These are phyloP conservation scores for Medicago truncatula DNA, from an alignment of 306 rosid genomes.

Conservation along the genomic window DNA sequence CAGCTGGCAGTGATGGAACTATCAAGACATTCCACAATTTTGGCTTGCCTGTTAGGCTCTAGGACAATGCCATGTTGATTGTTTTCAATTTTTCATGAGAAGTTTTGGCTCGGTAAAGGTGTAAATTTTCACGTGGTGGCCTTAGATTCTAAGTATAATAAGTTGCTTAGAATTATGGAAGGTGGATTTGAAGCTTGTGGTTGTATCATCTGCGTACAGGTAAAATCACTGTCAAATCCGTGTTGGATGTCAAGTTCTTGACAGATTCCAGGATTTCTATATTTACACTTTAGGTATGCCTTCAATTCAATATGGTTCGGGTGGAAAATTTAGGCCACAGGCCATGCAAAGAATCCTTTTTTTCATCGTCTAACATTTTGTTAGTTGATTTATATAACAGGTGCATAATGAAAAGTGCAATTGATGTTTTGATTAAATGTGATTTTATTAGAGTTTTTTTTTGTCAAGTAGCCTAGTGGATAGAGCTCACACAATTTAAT, in stretches of 20 bases:
- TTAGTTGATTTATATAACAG: neutral
- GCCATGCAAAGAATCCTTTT: neutral
- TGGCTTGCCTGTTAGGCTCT: slow-evolving; percentile 73
- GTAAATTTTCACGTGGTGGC: neutral
- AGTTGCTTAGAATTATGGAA: neutral
- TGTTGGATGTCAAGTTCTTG: slow-evolving; percentile 15
- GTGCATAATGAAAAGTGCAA: slow-evolving; percentile 20
- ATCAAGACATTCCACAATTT: slow-evolving; percentile 80
- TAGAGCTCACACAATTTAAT: no score
- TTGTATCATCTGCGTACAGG: no score
- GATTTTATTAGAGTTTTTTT: no score
- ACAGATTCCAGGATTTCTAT: slow-evolving; percentile 27
- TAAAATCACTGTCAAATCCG: slow-evolving; percentile 14
- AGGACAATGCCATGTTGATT: slow-evolving; percentile 28
- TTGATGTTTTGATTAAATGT: slow-evolving; percentile 23
- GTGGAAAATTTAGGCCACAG: slow-evolving; percentile 1
- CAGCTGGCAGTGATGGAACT: slow-evolving; percentile 67
- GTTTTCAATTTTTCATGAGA: neutral
- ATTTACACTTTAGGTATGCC: slow-evolving; percentile 19
- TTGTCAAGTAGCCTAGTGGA: no score
- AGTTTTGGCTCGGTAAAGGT: neutral
- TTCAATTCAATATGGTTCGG: neutral
- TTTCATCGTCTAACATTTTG: neutral
- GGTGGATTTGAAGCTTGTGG: no score
- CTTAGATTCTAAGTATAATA: slow-evolving; percentile 8